Percentiles rank a stretch among this genome's conserved stretches.
phyloP scores from a whole-genome alignment of 495 filamentous ascomycete species.

The Tuber brumale region DNA sequence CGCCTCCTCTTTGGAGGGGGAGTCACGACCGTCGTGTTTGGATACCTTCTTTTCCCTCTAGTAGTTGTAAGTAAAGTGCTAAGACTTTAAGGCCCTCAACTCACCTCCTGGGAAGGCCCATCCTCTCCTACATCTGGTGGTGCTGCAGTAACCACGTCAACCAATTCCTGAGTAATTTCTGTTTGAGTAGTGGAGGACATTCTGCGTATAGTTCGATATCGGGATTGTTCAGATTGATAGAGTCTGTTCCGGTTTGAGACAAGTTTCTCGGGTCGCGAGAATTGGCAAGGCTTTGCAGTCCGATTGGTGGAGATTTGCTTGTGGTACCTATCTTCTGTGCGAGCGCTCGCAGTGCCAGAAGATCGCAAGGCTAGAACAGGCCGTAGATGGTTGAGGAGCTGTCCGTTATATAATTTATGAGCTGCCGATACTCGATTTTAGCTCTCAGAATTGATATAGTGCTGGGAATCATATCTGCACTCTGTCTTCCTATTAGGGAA shows the following conservation, averaged over 20 bases:
- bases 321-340: too few species aligned
- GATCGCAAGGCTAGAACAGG: too few species aligned
- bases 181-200: background rate
- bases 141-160: background rate
- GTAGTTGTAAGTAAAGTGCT: background rate
- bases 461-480: background rate
- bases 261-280: too few species aligned
- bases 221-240: background rate
- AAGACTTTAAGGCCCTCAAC: conserved; percentile 5
- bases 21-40: background rate
- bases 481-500: background rate
- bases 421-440: background rate
- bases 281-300: too few species aligned
- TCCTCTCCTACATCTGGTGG: background rate
- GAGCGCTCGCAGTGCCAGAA: too few species aligned
- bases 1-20: background rate
- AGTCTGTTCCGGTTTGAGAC: too few species aligned
- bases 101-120: conserved; percentile 3
- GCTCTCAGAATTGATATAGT: background rate
- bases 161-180: background rate
- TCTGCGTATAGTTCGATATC: background rate
- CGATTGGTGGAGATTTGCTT: too few species aligned
- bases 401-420: background rate
- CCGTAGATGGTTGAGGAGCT: background rate
- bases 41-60: background rate